These are phyloP conservation scores for Colletotrichum sp. DNA, from an alignment of 2,329 filamentous ascomycete species.

Conservation along the genomic window DNA sequence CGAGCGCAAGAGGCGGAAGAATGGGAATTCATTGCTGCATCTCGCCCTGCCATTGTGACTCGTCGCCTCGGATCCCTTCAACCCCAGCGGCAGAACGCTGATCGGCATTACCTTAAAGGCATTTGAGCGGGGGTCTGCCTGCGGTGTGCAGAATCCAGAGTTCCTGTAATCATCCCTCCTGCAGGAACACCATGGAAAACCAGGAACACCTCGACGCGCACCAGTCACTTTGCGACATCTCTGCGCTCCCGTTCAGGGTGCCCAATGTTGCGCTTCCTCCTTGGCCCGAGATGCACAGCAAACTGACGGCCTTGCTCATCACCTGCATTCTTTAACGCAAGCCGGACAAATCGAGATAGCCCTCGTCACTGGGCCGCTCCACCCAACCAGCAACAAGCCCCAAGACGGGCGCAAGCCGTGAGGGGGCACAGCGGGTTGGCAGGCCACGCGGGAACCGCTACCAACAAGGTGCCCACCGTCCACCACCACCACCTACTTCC, in stretches of 20 bases:
- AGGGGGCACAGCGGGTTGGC: neutral
- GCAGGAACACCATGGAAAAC: neutral
- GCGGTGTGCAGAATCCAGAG: neutral
- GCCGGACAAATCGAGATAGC: neutral
- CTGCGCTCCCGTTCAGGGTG: neutral
- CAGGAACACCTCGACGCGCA: neutral
- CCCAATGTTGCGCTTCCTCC: neutral
- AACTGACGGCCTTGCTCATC: neutral
- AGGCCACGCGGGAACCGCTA: neutral
- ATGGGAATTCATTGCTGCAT: neutral
- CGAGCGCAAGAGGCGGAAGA: neutral
- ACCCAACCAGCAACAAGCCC: neutral
- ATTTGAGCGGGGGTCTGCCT: slow-evolving; percentile 7
- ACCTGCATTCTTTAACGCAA: neutral
- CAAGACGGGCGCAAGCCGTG: neutral
- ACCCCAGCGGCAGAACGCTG: neutral
- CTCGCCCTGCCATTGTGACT: neutral
- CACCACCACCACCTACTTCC: neutral
- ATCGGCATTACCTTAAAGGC: slow-evolving; percentile 8
- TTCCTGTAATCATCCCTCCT: slow-evolving; percentile 10
- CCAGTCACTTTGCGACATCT: neutral
- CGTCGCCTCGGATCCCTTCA: neutral
- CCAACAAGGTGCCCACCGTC: neutral
- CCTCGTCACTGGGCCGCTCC: neutral
- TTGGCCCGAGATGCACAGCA: slow-evolving; percentile 4